phyloP scores from a whole-genome alignment of 2,329 filamentous ascomycete species.

The Cladosporium sp. region DNA sequence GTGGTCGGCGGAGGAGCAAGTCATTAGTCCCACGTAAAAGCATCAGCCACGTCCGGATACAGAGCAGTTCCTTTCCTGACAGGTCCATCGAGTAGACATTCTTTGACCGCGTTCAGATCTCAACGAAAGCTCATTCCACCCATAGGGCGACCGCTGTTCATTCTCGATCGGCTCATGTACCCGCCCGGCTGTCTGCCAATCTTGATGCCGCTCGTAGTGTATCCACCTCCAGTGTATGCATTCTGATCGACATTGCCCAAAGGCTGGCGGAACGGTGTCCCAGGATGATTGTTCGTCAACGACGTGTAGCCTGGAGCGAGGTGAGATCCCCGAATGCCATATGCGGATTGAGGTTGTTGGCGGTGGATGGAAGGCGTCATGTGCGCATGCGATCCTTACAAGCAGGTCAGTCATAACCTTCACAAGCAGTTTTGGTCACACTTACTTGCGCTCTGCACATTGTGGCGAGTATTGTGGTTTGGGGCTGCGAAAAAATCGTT shows the following conservation, averaged over 20 bases:
- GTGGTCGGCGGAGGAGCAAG: neutral
- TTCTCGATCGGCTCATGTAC: constrained; percentile 3
- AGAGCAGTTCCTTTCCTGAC: neutral
- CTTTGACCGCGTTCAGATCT: neutral
- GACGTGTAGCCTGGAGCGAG: neutral
- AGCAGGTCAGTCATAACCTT: neutral
- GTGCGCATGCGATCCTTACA: neutral
- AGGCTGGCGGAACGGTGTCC: constrained; percentile 37
- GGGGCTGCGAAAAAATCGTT: constrained; percentile 6
- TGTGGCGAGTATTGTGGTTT: constrained; percentile 23
- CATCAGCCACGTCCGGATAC: neutral
- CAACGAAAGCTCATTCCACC: constrained; percentile 13
- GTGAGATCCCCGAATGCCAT: neutral
- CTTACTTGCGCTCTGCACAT: constrained; percentile 25
- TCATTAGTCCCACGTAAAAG: neutral
- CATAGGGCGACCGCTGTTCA: constrained; percentile 11
- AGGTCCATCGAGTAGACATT: neutral
- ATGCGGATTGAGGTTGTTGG: constrained; percentile 6
- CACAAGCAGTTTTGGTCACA: neutral
- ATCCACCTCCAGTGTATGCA: constrained; percentile 30
- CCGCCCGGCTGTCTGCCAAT: constrained; percentile 30
- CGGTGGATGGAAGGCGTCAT: neutral
- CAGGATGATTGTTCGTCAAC: neutral
- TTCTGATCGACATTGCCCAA: constrained; percentile 32
- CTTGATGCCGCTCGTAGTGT: constrained; percentile 35